Evolutionary conservation across 345 rosid species (phyloP).

Genomic region (Conringia planisiliqua): DNA sequence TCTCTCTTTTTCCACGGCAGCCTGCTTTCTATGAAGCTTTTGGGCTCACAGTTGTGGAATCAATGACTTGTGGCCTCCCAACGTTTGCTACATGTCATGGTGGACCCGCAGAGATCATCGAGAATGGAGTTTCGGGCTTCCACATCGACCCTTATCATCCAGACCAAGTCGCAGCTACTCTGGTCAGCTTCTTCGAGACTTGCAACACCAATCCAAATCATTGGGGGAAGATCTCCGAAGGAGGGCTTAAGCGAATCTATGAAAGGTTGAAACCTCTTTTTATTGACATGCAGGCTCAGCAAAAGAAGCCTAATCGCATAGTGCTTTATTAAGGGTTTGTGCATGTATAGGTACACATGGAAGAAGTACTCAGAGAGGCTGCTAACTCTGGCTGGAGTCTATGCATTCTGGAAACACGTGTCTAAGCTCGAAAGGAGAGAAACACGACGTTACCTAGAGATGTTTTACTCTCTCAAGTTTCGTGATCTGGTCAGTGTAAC

Average conservation of each 20-base stretch:
- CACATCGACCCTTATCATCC: constrained; percentile 56
- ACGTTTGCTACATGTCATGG: constrained; percentile 62
- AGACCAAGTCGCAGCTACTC: constrained; percentile 35
- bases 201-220: constrained; percentile 38
- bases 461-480: constrained; percentile 57
- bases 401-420: constrained; percentile 61
- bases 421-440: constrained; percentile 58
- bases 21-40: constrained; percentile 60
- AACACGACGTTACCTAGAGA: constrained; percentile 52
- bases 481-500: constrained; percentile 46
- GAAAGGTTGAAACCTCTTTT: constrained; percentile 41
- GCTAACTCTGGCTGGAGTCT: constrained; percentile 50
- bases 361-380: constrained; percentile 59
- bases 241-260: constrained; percentile 45
- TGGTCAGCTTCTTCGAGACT: constrained; percentile 42
- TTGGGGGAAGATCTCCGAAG: constrained; percentile 46
- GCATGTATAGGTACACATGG: constrained; percentile 49
- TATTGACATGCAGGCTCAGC: neutral
- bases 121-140: constrained; percentile 51
- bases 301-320: neutral
- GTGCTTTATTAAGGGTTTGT: neutral
- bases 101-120: constrained; percentile 55
- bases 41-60: constrained; percentile 59
- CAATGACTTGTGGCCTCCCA: constrained; percentile 56
- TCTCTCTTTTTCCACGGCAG: constrained; percentile 19